A percentile compares a stretch with the other conserved stretches of the same genome.
phyloP scores from a whole-genome alignment of 2,329 filamentous ascomycete species.

The Didymella pomorum region DNA sequence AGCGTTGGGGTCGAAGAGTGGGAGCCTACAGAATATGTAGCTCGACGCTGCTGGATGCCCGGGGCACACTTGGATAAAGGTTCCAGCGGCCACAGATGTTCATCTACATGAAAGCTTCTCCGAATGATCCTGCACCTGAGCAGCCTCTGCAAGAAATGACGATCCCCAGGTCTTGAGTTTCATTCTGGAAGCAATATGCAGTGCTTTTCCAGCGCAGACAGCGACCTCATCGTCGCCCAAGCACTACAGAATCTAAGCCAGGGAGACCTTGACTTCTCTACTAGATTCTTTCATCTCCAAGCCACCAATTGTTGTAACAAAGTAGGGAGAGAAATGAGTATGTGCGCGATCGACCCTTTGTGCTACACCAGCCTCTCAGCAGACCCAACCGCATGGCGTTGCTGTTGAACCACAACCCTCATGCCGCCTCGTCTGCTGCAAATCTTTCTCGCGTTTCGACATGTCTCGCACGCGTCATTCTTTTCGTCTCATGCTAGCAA shows the following conservation, averaged over 20 bases:
- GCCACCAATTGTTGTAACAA: background rate
- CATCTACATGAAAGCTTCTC: background rate
- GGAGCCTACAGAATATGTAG: background rate
- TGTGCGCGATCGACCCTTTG: slow-evolving; percentile 7
- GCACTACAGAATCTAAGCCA: background rate
- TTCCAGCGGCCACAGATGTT: background rate
- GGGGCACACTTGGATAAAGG: slow-evolving; percentile 2
- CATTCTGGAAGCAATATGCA: background rate
- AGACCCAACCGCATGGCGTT: slow-evolving; percentile 20
- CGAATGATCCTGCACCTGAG: background rate
- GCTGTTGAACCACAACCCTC: slow-evolving; percentile 17
- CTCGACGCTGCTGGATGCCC: background rate
- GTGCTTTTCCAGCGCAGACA: too few relatives aligned
- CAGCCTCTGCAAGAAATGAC: background rate
- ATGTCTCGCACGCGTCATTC: slow-evolving; percentile 15
- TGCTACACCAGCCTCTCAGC: slow-evolving; percentile 24
- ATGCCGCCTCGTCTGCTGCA: slow-evolving; percentile 19
- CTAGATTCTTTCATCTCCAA: background rate
- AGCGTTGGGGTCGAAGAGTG: background rate
- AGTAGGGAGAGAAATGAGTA: background rate
- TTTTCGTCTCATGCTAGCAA: background rate
- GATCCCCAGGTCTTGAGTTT: background rate
- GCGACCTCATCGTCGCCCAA: background rate
- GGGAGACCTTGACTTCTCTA: background rate
- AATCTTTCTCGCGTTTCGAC: background rate